Percentiles rank a stretch among this genome's conserved stretches.
Evolutionary conservation across 2,329 filamentous ascomycete species (phyloP).

Genomic region (Penicillium crustosum): DNA sequence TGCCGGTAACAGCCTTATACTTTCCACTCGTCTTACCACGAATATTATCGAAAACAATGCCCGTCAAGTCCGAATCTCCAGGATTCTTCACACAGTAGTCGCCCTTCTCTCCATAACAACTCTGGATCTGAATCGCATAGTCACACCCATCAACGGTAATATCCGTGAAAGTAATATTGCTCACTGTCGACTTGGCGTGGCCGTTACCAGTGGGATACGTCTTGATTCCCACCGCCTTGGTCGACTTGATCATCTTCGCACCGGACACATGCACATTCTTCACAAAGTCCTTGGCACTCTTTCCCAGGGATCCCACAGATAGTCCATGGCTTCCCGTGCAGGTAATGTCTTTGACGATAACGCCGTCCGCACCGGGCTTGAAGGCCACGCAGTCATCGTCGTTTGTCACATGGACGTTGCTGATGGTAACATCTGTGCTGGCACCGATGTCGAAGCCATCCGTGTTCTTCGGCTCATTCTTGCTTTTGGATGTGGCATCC

Average conservation of each 20-base stretch:
- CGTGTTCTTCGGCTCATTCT: slow-evolving; percentile 43
- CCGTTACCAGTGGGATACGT: slow-evolving; percentile 42
- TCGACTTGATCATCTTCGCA: slow-evolving; percentile 44
- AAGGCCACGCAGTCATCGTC: slow-evolving; percentile 50
- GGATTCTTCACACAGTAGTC: slow-evolving; percentile 40
- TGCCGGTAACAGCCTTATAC: slow-evolving; percentile 38
- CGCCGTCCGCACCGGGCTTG: slow-evolving; percentile 44
- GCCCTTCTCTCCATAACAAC: slow-evolving; percentile 43
- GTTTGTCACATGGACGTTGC: slow-evolving; percentile 40
- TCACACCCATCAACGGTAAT: slow-evolving; percentile 42
- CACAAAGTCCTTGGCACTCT: slow-evolving; percentile 42
- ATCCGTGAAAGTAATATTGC: slow-evolving; percentile 45
- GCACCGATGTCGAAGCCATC: slow-evolving; percentile 48
- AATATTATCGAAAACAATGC: slow-evolving; percentile 40
- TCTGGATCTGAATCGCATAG: slow-evolving; percentile 50
- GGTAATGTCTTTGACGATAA: slow-evolving; percentile 43
- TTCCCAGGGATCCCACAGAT: slow-evolving; percentile 50
- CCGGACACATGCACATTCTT: slow-evolving; percentile 45
- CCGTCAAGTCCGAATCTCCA: slow-evolving; percentile 36
- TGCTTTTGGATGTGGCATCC: slow-evolving; percentile 41
- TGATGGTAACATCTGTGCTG: slow-evolving; percentile 40
- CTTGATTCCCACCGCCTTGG: slow-evolving; percentile 51
- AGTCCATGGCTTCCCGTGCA: slow-evolving; percentile 52
- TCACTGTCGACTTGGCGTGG: slow-evolving; percentile 42
- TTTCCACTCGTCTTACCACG: slow-evolving; percentile 41